These are phyloP conservation scores for Colletotrichum plurivorum DNA, from an alignment of 2,329 filamentous ascomycete genomes.

Conservation along the genomic window DNA sequence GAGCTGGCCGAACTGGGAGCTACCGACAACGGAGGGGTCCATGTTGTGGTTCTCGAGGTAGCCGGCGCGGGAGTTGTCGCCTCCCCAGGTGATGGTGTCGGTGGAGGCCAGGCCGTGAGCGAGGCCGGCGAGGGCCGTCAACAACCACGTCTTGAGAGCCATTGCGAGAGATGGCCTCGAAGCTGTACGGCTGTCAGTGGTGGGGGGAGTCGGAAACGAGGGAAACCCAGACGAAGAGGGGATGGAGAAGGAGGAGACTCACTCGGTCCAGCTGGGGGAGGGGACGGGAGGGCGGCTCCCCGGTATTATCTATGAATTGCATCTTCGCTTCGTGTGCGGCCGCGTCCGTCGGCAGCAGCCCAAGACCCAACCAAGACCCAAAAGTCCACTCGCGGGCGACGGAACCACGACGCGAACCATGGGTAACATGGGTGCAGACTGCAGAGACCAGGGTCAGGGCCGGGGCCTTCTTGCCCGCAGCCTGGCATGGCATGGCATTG, in stretches of 20 bases:
- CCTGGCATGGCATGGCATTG: slow-evolving; percentile 26
- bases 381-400: slow-evolving; percentile 2
- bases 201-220: slow-evolving; percentile 14
- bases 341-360: slow-evolving; percentile 23
- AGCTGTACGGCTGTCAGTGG: slow-evolving; percentile 7
- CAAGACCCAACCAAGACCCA: slow-evolving; percentile 19
- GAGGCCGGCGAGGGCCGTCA: slow-evolving; percentile 50
- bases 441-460: slow-evolving; percentile 14
- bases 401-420: slow-evolving; percentile 25
- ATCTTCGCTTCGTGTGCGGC: slow-evolving; percentile 12
- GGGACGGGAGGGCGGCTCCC: slow-evolving; percentile 24
- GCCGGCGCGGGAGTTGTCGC: slow-evolving; percentile 67
- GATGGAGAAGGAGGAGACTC: slow-evolving; percentile 14
- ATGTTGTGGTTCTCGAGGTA: slow-evolving; percentile 75
- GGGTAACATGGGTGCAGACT: slow-evolving; percentile 1
- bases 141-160: slow-evolving; percentile 37
- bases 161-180: slow-evolving; percentile 28
- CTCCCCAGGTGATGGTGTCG: slow-evolving; percentile 73
- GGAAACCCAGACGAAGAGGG: slow-evolving; percentile 30
- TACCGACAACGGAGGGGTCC: slow-evolving; percentile 71
- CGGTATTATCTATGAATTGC: slow-evolving; percentile 27
- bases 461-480: not conserved
- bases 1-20: slow-evolving; percentile 67
- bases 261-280: slow-evolving; percentile 18
- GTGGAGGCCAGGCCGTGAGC: slow-evolving; percentile 57